These are phyloP conservation scores for Telfairia occidentalis DNA, from an alignment of 331 rosid species.

Conservation along the genomic window DNA sequence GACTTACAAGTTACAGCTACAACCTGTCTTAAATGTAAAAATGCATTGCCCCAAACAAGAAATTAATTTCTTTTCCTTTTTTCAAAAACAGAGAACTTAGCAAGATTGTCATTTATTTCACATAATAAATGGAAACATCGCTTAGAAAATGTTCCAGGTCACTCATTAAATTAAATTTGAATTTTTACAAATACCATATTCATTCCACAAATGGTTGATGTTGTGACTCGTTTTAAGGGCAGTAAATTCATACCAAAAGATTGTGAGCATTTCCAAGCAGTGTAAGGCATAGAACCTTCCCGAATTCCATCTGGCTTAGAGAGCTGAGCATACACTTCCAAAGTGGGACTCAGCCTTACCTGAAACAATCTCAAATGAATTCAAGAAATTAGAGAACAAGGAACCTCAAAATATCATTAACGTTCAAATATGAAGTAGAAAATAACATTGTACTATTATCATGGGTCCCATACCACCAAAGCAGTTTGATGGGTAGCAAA, in stretches of 20 bases:
- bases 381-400: conserved; percentile 14
- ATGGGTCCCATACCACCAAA: conserved; percentile 78
- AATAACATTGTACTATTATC: conserved; percentile 30
- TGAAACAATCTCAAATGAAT: conserved; percentile 26
- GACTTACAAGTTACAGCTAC: not conserved
- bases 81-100: not conserved
- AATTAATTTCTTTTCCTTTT: not conserved
- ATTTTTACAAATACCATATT: not conserved
- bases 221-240: not conserved
- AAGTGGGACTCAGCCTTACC: conserved; percentile 64
- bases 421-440: conserved; percentile 19
- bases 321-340: conserved; percentile 67
- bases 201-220: conserved; percentile 1
- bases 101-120: not conserved
- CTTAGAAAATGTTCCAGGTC: not conserved
- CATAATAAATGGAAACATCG: not conserved
- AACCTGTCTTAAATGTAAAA: not conserved
- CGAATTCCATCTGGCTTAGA: conserved; percentile 82
- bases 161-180: not conserved
- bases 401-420: conserved; percentile 15
- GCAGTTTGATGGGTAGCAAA: conserved; percentile 92
- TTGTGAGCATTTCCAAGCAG: conserved; percentile 87
- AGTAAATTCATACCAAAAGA: conserved; percentile 34
- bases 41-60: not conserved
- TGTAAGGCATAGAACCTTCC: conserved; percentile 93